phyloP scores from a whole-genome alignment of 2,329 filamentous ascomycete genomes.

The Chrysoporthe cubensis region DNA sequence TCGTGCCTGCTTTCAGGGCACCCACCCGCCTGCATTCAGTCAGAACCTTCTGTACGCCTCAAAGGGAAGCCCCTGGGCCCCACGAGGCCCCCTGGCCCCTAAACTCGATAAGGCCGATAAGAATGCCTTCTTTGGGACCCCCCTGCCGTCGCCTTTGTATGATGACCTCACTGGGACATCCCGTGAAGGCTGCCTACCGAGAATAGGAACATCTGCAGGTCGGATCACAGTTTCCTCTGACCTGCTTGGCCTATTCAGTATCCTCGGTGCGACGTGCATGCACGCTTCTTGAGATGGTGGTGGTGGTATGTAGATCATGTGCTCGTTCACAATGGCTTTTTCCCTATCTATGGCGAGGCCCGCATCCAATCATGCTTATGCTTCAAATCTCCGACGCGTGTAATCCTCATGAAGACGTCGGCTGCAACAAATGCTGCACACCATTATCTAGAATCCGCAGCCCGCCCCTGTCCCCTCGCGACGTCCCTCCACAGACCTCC shows the following conservation, averaged over 20 bases:
- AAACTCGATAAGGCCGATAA: background rate
- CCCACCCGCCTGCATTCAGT: background rate
- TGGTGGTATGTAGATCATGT: background rate
- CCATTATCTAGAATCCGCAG: background rate
- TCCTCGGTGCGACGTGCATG: background rate
- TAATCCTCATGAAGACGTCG: background rate
- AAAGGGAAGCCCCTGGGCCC: background rate
- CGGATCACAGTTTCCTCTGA: too few species aligned
- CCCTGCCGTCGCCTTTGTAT: background rate
- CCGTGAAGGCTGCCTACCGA: background rate
- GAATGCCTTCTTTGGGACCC: background rate
- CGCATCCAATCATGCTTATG: background rate
- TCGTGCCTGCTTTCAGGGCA: conserved; percentile 10
- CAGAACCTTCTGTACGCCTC: background rate
- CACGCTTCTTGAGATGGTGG: background rate
- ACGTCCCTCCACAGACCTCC: background rate
- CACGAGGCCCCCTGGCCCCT: too few species aligned
- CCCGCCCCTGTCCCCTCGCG: too few species aligned
- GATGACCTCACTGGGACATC: conserved; percentile 16
- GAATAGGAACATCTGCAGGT: background rate
- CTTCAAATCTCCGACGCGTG: background rate
- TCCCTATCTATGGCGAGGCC: background rate
- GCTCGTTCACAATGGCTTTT: background rate
- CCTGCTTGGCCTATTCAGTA: too few species aligned
- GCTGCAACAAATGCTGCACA: background rate